Conservation (phyloP, 169 alveolate species). For the Theileria parva region DNA sequence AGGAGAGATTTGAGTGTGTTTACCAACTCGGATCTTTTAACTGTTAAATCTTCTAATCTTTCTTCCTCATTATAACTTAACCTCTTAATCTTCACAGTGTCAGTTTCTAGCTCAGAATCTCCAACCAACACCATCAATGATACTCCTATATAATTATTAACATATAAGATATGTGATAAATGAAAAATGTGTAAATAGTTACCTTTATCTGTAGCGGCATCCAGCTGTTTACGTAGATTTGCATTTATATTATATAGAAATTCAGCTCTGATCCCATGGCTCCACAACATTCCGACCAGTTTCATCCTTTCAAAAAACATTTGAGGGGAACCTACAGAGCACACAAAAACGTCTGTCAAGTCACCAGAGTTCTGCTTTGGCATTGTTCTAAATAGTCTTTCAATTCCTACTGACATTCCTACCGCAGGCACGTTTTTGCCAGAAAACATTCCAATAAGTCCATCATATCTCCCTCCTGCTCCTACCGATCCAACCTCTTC, state of each 20-base stretch:
- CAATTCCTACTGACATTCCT: constrained; percentile 94
- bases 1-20: constrained; percentile 32
- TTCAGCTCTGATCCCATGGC: constrained; percentile 66
- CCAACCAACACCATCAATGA: constrained; percentile 54
- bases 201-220: constrained; percentile 79
- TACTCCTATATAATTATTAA: constrained; percentile 30
- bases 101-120: constrained; percentile 33
- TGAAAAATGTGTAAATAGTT: neutral
- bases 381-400: constrained; percentile 85
- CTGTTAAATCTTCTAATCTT: constrained; percentile 27
- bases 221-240: constrained; percentile 80
- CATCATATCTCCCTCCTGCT: constrained; percentile 98
- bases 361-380: constrained; percentile 19
- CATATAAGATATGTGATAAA: no score
- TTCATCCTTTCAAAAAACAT: constrained; percentile 70
- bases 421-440: constrained; percentile 91
- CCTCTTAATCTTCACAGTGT: constrained; percentile 36
- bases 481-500: constrained; percentile 92
- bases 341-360: constrained; percentile 63
- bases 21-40: constrained; percentile 41
- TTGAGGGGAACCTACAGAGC: constrained; percentile 72
- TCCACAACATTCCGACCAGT: constrained; percentile 72
- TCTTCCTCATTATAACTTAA: constrained; percentile 25
- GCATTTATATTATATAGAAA: constrained; percentile 68
- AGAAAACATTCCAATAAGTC: constrained; percentile 89